These are phyloP conservation scores for Hibiscus tridactylites DNA, from an alignment of 345 rosid genomes.

Conservation along the genomic window DNA sequence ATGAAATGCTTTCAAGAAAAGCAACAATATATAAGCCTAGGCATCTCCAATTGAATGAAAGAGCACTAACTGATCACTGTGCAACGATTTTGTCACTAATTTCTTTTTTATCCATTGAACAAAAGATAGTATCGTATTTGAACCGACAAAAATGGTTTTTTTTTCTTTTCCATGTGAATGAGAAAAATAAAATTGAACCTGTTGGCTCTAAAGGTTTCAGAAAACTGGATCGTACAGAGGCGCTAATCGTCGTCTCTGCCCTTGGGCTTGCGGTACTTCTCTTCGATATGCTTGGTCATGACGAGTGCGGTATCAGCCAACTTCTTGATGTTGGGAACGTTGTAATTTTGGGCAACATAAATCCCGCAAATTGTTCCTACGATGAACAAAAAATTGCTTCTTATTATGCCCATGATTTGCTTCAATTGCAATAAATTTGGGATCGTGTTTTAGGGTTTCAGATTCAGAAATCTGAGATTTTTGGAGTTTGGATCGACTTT, in stretches of 20 bases:
- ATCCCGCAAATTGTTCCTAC: constrained; percentile 59
- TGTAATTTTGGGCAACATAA: constrained; percentile 81
- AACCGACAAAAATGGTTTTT: too few species aligned
- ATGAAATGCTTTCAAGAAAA: background rate
- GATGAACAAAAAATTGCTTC: constrained; percentile 54
- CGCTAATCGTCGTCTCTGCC: constrained; percentile 29
- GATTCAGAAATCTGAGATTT: background rate
- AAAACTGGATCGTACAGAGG: too few species aligned
- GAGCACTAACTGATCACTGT: background rate
- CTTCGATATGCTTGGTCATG: constrained; percentile 48
- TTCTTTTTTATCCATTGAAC: background rate
- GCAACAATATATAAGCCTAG: background rate
- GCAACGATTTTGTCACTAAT: background rate
- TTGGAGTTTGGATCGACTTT: background rate
- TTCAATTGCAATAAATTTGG: background rate
- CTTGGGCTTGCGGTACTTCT: constrained; percentile 67
- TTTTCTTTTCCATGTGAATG: too few species aligned
- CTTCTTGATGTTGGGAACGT: constrained; percentile 73
- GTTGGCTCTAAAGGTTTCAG: background rate
- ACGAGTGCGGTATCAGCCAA: constrained; percentile 36
- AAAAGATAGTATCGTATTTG: background rate
- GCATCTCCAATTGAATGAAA: background rate
- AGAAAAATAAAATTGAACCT: constrained; percentile 1
- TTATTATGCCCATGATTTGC: constrained; percentile 57
- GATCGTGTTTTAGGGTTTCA: background rate